These are phyloP conservation scores for Neocucurbitaria cava DNA, from an alignment of 2,329 filamentous ascomycete genomes.

Conservation along the genomic window DNA sequence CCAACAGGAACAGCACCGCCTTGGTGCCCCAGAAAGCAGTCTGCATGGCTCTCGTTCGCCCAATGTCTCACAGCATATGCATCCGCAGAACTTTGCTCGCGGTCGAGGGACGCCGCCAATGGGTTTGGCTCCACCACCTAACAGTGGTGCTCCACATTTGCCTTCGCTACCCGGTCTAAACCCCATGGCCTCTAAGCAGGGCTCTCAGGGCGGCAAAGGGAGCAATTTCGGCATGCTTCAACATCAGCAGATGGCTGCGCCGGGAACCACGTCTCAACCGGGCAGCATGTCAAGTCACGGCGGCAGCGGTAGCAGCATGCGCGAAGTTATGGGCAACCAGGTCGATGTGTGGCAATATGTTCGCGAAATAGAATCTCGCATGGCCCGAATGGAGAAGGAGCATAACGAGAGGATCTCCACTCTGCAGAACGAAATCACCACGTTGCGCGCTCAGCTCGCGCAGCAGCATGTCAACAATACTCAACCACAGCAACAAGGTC, in stretches of 20 bases:
- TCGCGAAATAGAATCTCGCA: slow-evolving; percentile 68
- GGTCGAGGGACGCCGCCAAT: slow-evolving; percentile 63
- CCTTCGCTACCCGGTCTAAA: slow-evolving; percentile 52
- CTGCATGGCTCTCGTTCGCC: slow-evolving; percentile 67
- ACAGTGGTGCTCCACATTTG: slow-evolving; percentile 52
- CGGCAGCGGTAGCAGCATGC: slow-evolving; percentile 66
- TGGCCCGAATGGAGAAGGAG: slow-evolving; percentile 56
- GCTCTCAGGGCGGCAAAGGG: slow-evolving; percentile 39
- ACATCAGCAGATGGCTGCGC: slow-evolving; percentile 47
- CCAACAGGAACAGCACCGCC: slow-evolving; percentile 59
- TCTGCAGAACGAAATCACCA: slow-evolving; percentile 54
- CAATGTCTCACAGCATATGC: slow-evolving; percentile 69
- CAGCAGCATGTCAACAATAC: slow-evolving; percentile 41
- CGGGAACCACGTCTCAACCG: slow-evolving; percentile 56
- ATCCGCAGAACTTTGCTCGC: slow-evolving; percentile 67
- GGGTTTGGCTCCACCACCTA: slow-evolving; percentile 48
- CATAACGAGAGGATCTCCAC: slow-evolving; percentile 54
- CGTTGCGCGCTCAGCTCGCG: slow-evolving; percentile 46
- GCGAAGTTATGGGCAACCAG: slow-evolving; percentile 68
- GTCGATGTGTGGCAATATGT: slow-evolving; percentile 74
- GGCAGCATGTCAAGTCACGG: slow-evolving; percentile 61
- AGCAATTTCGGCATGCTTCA: slow-evolving; percentile 51
- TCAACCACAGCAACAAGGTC: slow-evolving; percentile 24
- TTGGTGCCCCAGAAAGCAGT: slow-evolving; percentile 59
- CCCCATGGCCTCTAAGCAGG: slow-evolving; percentile 41